Evolutionary conservation across 805 yeast genomes (phyloP).

Genomic region (Zygotorulaspora danielsina): DNA sequence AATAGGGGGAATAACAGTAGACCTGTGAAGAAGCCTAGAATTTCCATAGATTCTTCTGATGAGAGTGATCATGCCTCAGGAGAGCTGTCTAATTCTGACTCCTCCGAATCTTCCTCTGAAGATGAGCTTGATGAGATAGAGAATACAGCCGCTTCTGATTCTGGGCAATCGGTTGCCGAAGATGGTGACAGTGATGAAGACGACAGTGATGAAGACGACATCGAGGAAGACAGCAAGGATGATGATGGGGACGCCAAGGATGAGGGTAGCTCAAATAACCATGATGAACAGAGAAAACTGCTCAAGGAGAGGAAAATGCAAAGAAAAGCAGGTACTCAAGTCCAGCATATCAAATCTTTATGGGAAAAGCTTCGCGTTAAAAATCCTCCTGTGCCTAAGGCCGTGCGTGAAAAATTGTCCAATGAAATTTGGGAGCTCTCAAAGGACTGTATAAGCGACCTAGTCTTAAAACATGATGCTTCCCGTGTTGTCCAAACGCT

Average conservation of each 20-base stretch:
- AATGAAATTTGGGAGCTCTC: slow-evolving; percentile 82
- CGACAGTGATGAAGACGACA: slow-evolving; percentile 26
- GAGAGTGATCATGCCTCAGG: slow-evolving; percentile 25
- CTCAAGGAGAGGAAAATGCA: slow-evolving; percentile 79
- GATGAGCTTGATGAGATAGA: slow-evolving; percentile 20
- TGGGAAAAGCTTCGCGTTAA: slow-evolving; percentile 93
- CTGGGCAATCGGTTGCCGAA: slow-evolving; percentile 29
- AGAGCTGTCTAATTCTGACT: slow-evolving; percentile 11
- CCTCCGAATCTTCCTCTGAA: slow-evolving; percentile 23
- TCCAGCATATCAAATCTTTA: slow-evolving; percentile 74
- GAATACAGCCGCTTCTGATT: slow-evolving; percentile 13
- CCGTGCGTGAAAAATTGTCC: slow-evolving; percentile 69
- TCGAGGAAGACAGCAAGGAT: slow-evolving; percentile 28
- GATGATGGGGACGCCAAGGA: slow-evolving; percentile 33
- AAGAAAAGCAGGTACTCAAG: slow-evolving; percentile 82
- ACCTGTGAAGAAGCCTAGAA: slow-evolving; percentile 31
- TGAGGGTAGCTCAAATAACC: slow-evolving; percentile 42
- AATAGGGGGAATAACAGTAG: slow-evolving; percentile 8
- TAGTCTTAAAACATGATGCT: slow-evolving; percentile 93
- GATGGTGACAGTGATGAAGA: slow-evolving; percentile 29
- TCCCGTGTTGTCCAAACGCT: slow-evolving; percentile 93
- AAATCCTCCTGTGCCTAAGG: slow-evolving; percentile 73
- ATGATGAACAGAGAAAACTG: slow-evolving; percentile 75
- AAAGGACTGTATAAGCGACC: slow-evolving; percentile 70
- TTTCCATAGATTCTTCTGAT: slow-evolving; percentile 34